Evolutionary conservation across 495 filamentous ascomycete genomes (phyloP), one percentile per base, ranked within the genome.

Genomic region (Immersiella caudata): DNA sequence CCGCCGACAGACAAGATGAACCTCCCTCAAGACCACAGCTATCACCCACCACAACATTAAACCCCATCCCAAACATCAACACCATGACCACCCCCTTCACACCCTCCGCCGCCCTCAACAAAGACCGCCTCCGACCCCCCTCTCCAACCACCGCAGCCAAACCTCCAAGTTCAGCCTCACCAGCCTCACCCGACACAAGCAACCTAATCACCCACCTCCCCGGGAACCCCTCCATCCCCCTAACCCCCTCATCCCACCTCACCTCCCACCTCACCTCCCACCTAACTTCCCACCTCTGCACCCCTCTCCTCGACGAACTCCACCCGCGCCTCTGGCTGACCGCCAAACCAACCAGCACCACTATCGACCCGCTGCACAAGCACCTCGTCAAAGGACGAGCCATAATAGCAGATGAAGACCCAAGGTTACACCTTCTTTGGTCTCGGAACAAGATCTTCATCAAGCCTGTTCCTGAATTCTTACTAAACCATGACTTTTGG

Each of bases 321-420:
- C 52, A 68, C 61, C 20, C 49, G 2, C 49, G 54, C n/a, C 60
- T 68, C 35, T 64, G 55, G 60, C 25, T 60, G 7, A 22, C 65
- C 51, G 40, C 36, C 1, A 64, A 25, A 20, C 64, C 59, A 35
- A 59, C 60, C 12, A 26, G 67, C 24, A 51, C 21, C 14, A 59
- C 64, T 40, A 65, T 68, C 54, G 67, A 68, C 67, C 61, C 67
- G 35, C 60, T 68, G 36, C 61, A 68, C 52, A 51, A 6, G 18
- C 54, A 60, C 27, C 25, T 18, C 7, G 40, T 60, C 54, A 68
- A 68, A 40, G 54, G 61, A n/a, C 35, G 61, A 29, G 60, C 18
- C 25, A 65, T 68, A 18, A 36, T 68, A 60, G 22, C 55, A 36
- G 60, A 60, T 18, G 67, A 68, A 46, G 67, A 68, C 24, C 40